Base-by-base conservation (phyloP, 2,329 filamentous ascomycete species). In the Fusarium guadeloupense region DNA sequence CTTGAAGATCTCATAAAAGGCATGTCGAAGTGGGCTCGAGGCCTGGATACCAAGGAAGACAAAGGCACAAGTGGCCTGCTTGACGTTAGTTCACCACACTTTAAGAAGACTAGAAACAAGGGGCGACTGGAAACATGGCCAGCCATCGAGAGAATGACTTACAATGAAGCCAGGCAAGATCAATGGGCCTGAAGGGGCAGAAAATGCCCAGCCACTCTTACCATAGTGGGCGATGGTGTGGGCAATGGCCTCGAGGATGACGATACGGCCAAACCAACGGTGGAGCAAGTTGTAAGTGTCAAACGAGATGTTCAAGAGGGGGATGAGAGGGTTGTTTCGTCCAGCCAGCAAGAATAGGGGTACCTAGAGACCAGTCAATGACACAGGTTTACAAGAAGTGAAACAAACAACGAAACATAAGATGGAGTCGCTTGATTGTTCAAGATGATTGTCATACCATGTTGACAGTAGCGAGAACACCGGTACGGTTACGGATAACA, bases 251-350 rank as follows among this genome's bases (percentile, higher is more conserved):
- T 94, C 89, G 13, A 91, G 76, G 16, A 89, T 82, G 21, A 90
- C 89, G 56, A 93, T 91, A 33, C 90, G 86, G 67, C 90, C 90
- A 61, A 92, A 84, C 90, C 90, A 93, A 59, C 91, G 85, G 75
- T 94, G 90, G 54, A 93, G 80, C 59, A 94, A 77, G 77, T 93
- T 94, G 81, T 91, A 93, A 1, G 89, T 92, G 74, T 94, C 90
- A 74, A 93, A 94, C 5, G 89, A 91, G 62, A 93, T 87, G 59
- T 87, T 86, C 47, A 91, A 81, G 64, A 90, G 79, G 58, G 81
- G 80, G 71, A 93, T 92, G 63, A 94, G 80, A 19, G 89, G 89
- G 76, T 93, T 93, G 78, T 93, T 93, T 67, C 90, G 83, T 35
- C 88, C 87, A 40, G 89, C 89, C 73, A 93, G 81, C 43, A 93